phyloP scores from a whole-genome alignment of 495 filamentous ascomycete genomes.

The Podospora bellae-mahoneyi region DNA sequence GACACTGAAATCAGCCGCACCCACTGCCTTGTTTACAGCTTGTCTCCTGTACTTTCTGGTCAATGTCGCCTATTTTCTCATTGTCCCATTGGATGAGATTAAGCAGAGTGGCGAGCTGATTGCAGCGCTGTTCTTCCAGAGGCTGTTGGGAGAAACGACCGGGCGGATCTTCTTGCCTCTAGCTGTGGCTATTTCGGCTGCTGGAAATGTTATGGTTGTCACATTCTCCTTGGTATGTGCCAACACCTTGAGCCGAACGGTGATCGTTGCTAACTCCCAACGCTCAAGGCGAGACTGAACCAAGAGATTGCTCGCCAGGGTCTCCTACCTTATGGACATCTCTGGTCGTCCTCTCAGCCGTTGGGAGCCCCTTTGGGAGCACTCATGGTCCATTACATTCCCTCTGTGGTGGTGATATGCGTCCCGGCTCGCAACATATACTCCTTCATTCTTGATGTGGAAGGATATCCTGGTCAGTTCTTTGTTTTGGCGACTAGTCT shows the following conservation, averaged over 20 bases:
- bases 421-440: conserved; percentile 66
- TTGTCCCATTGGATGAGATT: conserved; percentile 66
- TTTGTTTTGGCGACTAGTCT: conserved; percentile 56
- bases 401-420: conserved; percentile 61
- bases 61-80: conserved; percentile 68
- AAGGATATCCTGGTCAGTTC: conserved; percentile 65
- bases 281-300: conserved; percentile 54
- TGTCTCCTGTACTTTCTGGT: conserved; percentile 63
- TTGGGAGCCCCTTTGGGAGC: conserved; percentile 67
- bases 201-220: conserved; percentile 74
- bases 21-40: conserved; percentile 58
- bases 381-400: conserved; percentile 64
- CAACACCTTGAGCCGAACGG: neutral
- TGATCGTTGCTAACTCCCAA: neutral
- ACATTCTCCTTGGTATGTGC: conserved; percentile 58
- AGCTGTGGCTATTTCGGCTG: conserved; percentile 49
- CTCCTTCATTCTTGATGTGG: conserved; percentile 70
- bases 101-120: conserved; percentile 64
- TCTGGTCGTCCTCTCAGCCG: conserved; percentile 62
- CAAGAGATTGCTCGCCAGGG: conserved; percentile 51
- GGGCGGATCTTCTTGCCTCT: conserved; percentile 59
- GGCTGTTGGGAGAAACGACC: conserved; percentile 57
- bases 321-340: conserved; percentile 62
- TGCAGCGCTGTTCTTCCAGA: conserved; percentile 64
- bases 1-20: conserved; percentile 62